Percentiles rank a stretch among this genome's conserved stretches.
Conservation (phyloP, 108 stramenopile genomes). For the Skeletonema costatum region DNA sequence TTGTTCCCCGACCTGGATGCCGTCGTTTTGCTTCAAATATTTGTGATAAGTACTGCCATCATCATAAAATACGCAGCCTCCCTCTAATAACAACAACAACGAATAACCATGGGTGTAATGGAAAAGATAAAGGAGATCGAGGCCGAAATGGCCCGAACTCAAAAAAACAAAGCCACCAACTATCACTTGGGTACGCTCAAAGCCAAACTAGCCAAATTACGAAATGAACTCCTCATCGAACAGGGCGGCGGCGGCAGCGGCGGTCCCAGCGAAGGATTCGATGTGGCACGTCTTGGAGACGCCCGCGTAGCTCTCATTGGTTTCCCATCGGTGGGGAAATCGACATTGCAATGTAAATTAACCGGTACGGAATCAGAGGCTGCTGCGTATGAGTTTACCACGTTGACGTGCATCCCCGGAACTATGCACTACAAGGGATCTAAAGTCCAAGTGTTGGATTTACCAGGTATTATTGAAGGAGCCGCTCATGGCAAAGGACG, state of each 20-base stretch:
- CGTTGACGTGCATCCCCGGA: conserved; percentile 98
- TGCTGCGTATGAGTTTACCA: conserved; percentile 96
- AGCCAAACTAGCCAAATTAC: conserved; percentile 96
- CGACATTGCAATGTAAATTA: conserved; percentile 85
- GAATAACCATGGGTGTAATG: conserved; percentile 9
- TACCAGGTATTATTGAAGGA: conserved; percentile 99
- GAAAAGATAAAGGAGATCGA: conserved; percentile 75
- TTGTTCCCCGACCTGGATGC: too few relatives aligned
- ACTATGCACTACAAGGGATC: conserved; percentile 91
- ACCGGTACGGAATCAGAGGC: conserved; percentile 95
- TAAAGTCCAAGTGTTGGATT: conserved; percentile 97
- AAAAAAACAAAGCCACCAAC: conserved; percentile 90
- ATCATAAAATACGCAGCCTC: too few relatives aligned
- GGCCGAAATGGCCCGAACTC: conserved; percentile 96
- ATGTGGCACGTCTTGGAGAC: conserved; percentile 94
- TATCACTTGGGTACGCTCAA: conserved; percentile 95
- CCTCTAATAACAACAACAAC: background rate
- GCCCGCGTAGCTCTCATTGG: conserved; percentile 98
- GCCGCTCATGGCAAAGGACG: conserved; percentile 98
- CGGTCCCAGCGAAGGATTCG: conserved; percentile 87
- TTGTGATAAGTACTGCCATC: too few relatives aligned
- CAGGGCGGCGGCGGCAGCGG: conserved; percentile 84
- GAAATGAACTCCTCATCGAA: conserved; percentile 92
- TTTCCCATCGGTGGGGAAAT: conserved; percentile 95
- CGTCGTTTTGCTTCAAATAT: too few relatives aligned